Conservation (phyloP, 208 protist species). For the Trypanosoma lewisi region DNA sequence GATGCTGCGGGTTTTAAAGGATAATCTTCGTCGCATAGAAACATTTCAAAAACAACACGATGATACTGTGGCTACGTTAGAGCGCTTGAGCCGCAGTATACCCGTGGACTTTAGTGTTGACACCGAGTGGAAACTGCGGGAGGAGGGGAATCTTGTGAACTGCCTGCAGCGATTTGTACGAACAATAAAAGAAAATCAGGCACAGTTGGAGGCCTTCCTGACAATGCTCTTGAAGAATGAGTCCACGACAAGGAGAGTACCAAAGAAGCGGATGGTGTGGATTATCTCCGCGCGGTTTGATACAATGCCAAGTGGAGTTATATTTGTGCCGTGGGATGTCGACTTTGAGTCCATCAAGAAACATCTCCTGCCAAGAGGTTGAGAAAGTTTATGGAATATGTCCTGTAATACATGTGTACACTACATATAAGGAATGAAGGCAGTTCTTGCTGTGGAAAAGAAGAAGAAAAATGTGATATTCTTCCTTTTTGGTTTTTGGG, state of each 20-base stretch:
- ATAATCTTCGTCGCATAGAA: constrained; percentile 69
- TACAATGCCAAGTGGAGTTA: constrained; percentile 74
- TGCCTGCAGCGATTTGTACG: constrained; percentile 53
- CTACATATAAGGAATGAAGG: no score
- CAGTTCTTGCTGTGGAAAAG: no score
- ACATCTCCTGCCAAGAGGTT: constrained; percentile 40
- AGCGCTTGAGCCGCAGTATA: constrained; percentile 69
- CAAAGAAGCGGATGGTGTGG: constrained; percentile 72
- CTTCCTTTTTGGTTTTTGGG: neutral
- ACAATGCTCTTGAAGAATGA: constrained; percentile 27
- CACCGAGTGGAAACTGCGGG: constrained; percentile 73
- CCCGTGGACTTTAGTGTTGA: constrained; percentile 84
- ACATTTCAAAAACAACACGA: constrained; percentile 57
- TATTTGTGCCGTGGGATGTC: constrained; percentile 79
- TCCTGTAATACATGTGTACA: no score
- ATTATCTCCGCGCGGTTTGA: constrained; percentile 75
- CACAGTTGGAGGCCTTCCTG: constrained; percentile 53
- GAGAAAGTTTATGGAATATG: neutral
- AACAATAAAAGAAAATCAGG: constrained; percentile 67
- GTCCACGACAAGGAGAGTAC: constrained; percentile 23
- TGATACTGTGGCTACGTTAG: constrained; percentile 46
- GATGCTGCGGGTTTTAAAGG: constrained; percentile 74
- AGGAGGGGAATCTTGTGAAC: constrained; percentile 59
- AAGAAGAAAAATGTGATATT: neutral
- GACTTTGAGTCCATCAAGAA: constrained; percentile 80